Conservation (phyloP, 2,329 filamentous ascomycete species). For the Clathrospora elynae region DNA sequence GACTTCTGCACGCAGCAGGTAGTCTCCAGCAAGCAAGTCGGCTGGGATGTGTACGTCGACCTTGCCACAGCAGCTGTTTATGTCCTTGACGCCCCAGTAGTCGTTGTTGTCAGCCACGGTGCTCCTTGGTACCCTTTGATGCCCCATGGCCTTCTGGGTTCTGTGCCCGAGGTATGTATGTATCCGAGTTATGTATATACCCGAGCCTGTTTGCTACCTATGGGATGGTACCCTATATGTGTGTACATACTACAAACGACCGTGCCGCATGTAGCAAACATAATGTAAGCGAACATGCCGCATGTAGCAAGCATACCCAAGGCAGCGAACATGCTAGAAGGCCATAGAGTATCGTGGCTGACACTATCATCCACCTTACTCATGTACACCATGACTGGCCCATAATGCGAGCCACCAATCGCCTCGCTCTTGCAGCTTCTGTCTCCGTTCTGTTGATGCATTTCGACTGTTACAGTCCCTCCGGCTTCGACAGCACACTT, state of each 20-base stretch:
- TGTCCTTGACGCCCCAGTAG: constrained; percentile 51
- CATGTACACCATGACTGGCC: constrained; percentile 61
- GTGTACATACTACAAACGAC: too few species aligned
- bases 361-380: constrained; percentile 47
- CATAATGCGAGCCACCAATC: constrained; percentile 53
- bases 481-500: constrained; percentile 36
- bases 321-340: too few species aligned
- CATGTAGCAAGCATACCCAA: too few species aligned
- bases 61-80: constrained; percentile 48
- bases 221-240: too few species aligned
- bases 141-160: constrained; percentile 47
- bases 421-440: constrained; percentile 31
- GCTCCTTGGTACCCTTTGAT: too few species aligned
- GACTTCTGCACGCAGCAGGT: constrained; percentile 54
- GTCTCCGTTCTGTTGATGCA: constrained; percentile 37
- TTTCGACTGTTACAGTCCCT: constrained; percentile 38
- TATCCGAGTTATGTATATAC: too few species aligned
- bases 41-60: constrained; percentile 46
- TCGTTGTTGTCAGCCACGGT: too few species aligned
- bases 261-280: too few species aligned
- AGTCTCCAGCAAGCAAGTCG: constrained; percentile 51
- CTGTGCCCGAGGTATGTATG: constrained; percentile 47
- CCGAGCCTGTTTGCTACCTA: too few species aligned
- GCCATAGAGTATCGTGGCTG: constrained; percentile 55
- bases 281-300: too few species aligned